These are phyloP conservation scores for Striga asiatica DNA, from an alignment of 257 asterid genomes.

Conservation along the genomic window DNA sequence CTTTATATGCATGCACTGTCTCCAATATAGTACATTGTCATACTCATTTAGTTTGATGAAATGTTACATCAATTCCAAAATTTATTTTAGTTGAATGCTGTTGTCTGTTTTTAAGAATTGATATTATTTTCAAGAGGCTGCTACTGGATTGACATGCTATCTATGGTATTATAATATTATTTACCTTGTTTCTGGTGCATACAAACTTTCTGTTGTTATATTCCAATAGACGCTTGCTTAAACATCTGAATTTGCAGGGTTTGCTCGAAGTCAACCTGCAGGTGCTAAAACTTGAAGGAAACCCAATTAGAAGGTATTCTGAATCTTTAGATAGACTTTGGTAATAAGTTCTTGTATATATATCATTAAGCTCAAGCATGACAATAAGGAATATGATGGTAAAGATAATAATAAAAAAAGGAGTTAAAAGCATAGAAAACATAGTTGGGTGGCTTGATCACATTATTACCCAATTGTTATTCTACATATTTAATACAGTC, in stretches of 20 bases:
- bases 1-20: not conserved
- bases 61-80: no score
- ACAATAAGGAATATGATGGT: not conserved
- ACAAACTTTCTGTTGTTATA: not conserved
- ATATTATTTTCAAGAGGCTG: no score
- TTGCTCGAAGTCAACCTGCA: slow-evolving; percentile 76
- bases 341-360: not conserved
- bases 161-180: no score
- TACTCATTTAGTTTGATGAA: not conserved
- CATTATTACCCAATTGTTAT: not conserved
- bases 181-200: not conserved
- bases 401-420: no score
- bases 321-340: slow-evolving; percentile 1
- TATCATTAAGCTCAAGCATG: not conserved
- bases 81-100: not conserved
- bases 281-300: slow-evolving; percentile 79
- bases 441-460: not conserved
- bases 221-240: slow-evolving; percentile 2
- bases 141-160: not conserved
- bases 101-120: no score
- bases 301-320: slow-evolving; percentile 79
- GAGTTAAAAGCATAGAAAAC: not conserved
- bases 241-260: slow-evolving; percentile 48
- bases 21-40: not conserved
- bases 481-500: not conserved